phyloP scores from a whole-genome alignment of 352 stramenopile species.

The Pythium guiyangense region DNA sequence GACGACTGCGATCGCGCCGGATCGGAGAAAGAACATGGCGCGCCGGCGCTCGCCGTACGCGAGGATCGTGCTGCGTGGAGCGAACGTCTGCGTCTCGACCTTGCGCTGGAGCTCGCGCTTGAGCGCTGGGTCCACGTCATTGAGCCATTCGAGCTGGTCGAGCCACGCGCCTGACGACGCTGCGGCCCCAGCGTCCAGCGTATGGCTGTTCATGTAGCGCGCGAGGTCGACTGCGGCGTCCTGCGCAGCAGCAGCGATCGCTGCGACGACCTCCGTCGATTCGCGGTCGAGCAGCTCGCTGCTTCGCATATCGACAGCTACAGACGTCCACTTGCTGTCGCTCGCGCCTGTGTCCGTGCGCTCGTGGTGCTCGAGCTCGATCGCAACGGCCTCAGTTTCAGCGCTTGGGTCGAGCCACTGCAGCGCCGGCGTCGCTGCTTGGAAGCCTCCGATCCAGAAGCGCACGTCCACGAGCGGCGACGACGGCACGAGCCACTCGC shows the following conservation, averaged over 20 bases:
- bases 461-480: slow-evolving; percentile 28
- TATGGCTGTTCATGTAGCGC: slow-evolving; percentile 39
- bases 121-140: slow-evolving; percentile 11
- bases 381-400: slow-evolving; percentile 4
- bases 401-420: slow-evolving; percentile 31
- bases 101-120: slow-evolving; percentile 7
- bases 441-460: slow-evolving; percentile 70
- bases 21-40: slow-evolving; percentile 35
- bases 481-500: slow-evolving; percentile 53
- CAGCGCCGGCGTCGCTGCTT: slow-evolving; percentile 41
- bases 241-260: slow-evolving; percentile 23
- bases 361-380: slow-evolving; percentile 6
- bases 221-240: slow-evolving; percentile 18
- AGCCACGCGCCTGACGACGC: slow-evolving; percentile 15
- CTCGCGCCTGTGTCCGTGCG: not conserved
- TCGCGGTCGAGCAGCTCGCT: slow-evolving; percentile 44
- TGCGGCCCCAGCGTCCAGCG: not conserved
- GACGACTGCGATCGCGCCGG: slow-evolving; percentile 35
- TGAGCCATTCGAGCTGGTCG: slow-evolving; percentile 8
- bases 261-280: slow-evolving; percentile 27
- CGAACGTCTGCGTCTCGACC: slow-evolving; percentile 15
- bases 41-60: slow-evolving; percentile 42
- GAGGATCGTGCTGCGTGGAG: slow-evolving; percentile 22
- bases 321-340: slow-evolving; percentile 2
- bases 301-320: slow-evolving; percentile 18